phyloP scores from a whole-genome alignment of 306 rosid genomes.

The Prinsepia uniflora region DNA sequence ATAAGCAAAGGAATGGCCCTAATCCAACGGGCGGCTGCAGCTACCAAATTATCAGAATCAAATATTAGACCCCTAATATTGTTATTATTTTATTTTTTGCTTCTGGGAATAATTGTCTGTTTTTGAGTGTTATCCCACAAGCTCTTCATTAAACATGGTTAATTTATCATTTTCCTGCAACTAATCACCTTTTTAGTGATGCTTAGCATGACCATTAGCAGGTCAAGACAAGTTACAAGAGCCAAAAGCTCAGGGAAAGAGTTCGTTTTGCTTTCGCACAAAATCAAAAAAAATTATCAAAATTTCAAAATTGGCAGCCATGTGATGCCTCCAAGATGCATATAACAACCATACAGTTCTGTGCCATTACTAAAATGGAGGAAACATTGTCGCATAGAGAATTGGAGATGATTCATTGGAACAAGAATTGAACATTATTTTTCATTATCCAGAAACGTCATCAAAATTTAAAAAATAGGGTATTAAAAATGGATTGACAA shows the following conservation, averaged over 20 bases:
- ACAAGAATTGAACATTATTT: conserved; percentile 1
- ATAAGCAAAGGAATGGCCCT: conserved; percentile 15
- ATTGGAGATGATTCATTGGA: conserved; percentile 1
- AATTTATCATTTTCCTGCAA: background rate
- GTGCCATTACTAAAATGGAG: background rate
- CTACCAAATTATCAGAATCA: background rate
- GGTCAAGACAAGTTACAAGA: background rate
- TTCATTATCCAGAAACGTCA: conserved; percentile 3
- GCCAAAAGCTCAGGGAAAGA: background rate
- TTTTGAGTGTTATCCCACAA: conserved; percentile 1
- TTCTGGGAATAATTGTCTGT: background rate
- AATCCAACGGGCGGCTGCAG: conserved; percentile 25
- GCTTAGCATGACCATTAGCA: background rate
- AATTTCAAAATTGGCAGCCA: background rate
- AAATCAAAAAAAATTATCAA: background rate
- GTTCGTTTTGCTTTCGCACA: background rate
- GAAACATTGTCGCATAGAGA: background rate
- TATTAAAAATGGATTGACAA: background rate
- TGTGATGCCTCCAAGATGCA: background rate
- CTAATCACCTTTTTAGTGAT: background rate
- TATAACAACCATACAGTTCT: background rate
- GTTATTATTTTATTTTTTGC: too few species aligned
- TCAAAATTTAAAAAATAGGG: background rate
- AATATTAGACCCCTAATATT: background rate
- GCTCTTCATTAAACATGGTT: background rate